Evolutionary conservation across 495 filamentous ascomycete genomes (phyloP).

Genomic region (Hypoxylon perforatum): DNA sequence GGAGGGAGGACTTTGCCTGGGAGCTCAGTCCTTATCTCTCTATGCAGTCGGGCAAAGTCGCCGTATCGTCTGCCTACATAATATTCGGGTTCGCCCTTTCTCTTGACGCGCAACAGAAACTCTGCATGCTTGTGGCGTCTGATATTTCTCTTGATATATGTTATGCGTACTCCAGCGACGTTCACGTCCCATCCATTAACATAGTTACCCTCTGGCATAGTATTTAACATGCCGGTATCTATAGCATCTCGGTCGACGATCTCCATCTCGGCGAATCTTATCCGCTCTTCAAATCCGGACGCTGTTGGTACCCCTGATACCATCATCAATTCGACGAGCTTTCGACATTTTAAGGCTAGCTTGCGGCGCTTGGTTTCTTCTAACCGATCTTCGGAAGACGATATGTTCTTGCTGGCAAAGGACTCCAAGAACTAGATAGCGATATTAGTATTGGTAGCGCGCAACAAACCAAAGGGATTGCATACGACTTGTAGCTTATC

Average conservation of each 20-base stretch:
- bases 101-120: constrained; percentile 87
- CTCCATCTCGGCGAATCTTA: constrained; percentile 95
- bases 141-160: constrained; percentile 83
- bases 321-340: constrained; percentile 99
- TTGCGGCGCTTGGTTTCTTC: constrained; percentile 97
- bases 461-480: constrained; percentile 31
- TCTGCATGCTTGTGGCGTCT: constrained; percentile 94
- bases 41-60: constrained; percentile 84
- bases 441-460: constrained; percentile 20
- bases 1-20: constrained; percentile 91
- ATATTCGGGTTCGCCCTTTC: constrained; percentile 73
- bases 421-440: constrained; percentile 85
- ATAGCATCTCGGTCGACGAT: constrained; percentile 93
- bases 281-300: constrained; percentile 96
- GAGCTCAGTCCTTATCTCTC: constrained; percentile 81
- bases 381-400: constrained; percentile 92
- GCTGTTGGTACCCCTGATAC: constrained; percentile 95
- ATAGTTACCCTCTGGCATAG: constrained; percentile 87
- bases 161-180: constrained; percentile 87
- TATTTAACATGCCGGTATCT: constrained; percentile 84
- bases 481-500: constrained; percentile 94
- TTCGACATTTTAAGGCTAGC: constrained; percentile 89
- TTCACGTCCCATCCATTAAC: constrained; percentile 98
- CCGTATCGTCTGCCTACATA: constrained; percentile 89
- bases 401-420: constrained; percentile 97